phyloP scores from a whole-genome alignment of 2,329 filamentous ascomycete genomes.

The Penicillium sp. region DNA sequence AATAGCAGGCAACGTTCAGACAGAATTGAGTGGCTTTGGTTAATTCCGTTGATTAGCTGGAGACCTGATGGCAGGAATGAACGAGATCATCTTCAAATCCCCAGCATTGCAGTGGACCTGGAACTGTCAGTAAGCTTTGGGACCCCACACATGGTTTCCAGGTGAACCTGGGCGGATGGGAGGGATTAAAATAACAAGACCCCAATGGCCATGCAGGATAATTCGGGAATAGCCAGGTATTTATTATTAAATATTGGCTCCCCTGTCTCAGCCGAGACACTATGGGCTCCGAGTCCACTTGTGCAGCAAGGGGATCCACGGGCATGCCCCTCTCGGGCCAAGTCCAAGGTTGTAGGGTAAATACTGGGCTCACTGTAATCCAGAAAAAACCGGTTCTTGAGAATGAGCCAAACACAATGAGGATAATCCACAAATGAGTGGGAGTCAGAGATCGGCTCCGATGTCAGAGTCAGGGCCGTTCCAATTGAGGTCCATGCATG shows the following conservation, averaged over 20 bases:
- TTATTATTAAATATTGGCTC: conserved; percentile 4
- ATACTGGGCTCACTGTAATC: background rate
- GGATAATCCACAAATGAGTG: background rate
- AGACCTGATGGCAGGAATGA: background rate
- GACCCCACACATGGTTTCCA: background rate
- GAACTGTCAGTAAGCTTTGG: background rate
- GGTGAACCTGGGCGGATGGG: background rate
- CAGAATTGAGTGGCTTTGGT: background rate
- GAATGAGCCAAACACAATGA: background rate
- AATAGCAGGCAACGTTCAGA: background rate
- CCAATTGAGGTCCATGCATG: conserved; percentile 8
- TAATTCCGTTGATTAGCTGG: background rate
- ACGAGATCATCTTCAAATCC: background rate
- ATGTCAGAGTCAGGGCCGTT: background rate
- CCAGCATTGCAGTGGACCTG: background rate
- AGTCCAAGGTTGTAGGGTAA: background rate
- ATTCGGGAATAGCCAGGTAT: background rate
- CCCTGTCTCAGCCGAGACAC: conserved; percentile 18
- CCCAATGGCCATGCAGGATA: conserved; percentile 7
- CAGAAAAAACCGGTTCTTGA: background rate
- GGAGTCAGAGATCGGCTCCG: background rate
- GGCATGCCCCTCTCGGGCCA: conserved; percentile 7
- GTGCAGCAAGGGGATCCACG: conserved; percentile 21
- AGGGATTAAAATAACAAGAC: background rate
- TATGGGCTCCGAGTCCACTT: conserved; percentile 6